Percentiles rank a stretch among this genome's conserved stretches.
phyloP scores from a whole-genome alignment of 441 rosid genomes.

The Gossypium aridum region DNA sequence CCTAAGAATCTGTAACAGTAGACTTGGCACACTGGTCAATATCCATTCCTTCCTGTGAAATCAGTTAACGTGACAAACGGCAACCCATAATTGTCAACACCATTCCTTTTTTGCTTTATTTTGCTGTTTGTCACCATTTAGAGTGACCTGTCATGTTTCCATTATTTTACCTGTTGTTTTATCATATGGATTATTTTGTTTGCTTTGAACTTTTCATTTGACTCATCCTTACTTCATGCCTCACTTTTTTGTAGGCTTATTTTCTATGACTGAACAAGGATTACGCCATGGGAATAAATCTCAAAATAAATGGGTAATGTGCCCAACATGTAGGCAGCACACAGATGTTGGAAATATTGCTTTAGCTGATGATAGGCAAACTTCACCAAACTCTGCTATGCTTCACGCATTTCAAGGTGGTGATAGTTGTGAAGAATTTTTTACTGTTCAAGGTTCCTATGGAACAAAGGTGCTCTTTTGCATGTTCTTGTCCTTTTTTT shows the following conservation, averaged over 20 bases:
- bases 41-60: neutral
- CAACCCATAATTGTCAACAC: neutral
- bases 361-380: slow-evolving; percentile 66
- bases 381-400: slow-evolving; percentile 21
- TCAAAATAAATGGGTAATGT: slow-evolving; percentile 73
- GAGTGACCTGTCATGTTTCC: neutral
- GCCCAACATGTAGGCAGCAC: slow-evolving; percentile 92
- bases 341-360: slow-evolving; percentile 83
- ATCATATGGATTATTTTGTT: neutral
- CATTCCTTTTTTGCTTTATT: neutral
- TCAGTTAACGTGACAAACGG: neutral
- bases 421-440: slow-evolving; percentile 46
- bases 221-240: slow-evolving; percentile 10
- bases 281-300: slow-evolving; percentile 31
- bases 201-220: slow-evolving; percentile 1
- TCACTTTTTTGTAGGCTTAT: slow-evolving; percentile 48
- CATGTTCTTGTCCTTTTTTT: neutral
- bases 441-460: slow-evolving; percentile 81
- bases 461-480: slow-evolving; percentile 76
- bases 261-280: slow-evolving; percentile 69
- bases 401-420: slow-evolving; percentile 34
- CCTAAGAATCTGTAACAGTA: neutral
- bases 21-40: neutral
- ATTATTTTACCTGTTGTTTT: neutral
- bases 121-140: neutral